Conservation (phyloP, 2,329 filamentous ascomycete genomes). For the Paecilomyces sp. region DNA sequence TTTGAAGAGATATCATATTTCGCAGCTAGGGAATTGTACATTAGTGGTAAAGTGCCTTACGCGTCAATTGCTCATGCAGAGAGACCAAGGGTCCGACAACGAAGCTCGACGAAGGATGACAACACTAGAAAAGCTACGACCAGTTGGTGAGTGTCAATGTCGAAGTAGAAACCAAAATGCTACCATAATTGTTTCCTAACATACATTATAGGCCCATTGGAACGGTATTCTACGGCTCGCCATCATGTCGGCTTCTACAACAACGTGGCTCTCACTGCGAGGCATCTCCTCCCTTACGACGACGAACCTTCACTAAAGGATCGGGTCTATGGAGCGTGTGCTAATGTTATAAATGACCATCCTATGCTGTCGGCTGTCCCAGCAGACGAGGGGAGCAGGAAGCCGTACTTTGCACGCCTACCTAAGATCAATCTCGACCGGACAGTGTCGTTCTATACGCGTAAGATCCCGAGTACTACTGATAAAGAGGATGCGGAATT, state of each 20-base stretch:
- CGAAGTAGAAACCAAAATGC: background rate
- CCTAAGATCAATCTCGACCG: background rate
- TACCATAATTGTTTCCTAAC: background rate
- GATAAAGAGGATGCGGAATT: background rate
- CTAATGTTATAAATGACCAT: background rate
- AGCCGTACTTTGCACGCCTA: background rate
- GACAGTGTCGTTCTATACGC: background rate
- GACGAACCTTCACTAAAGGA: background rate
- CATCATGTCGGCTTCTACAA: background rate
- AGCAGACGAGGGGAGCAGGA: background rate
- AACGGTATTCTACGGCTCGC: background rate
- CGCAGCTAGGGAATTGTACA: background rate
- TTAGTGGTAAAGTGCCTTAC: background rate
- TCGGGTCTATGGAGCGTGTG: background rate
- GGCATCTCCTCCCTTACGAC: background rate
- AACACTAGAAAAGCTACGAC: background rate
- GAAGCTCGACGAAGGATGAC: background rate
- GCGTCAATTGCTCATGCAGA: background rate
- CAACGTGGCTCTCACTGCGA: background rate
- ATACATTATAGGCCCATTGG: background rate
- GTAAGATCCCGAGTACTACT: background rate
- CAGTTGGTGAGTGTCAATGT: background rate
- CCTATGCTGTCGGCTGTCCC: background rate
- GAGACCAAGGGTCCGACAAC: background rate
- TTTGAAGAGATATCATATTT: background rate